Base-by-base conservation (phyloP, 2,329 filamentous ascomycete genomes). In the Apiospora malaysiana region DNA sequence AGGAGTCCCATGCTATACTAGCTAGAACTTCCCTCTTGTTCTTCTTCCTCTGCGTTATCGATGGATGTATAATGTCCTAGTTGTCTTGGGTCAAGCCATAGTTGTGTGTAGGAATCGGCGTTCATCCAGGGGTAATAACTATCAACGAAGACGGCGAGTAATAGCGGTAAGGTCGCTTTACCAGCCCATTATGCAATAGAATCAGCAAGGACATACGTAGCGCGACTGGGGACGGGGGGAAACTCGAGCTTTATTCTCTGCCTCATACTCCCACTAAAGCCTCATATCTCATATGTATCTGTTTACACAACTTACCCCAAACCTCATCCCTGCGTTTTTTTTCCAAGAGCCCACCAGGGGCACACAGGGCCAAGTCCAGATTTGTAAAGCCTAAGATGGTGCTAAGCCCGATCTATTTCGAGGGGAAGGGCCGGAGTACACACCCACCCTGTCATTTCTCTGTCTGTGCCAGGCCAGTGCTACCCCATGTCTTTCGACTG, bases 371-470 rank as follows among this genome's bases (percentile, higher is more conserved):
- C 32, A 32, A 40, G 18, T 63, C 56, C 27, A 63, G 27, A 63
- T 63, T 40, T n/a, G 56, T 27, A 63, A 5, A 23, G 8, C 18
- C 23, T 4, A 18, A 40, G n/a, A 12, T 40, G 27, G 32, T 40
- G 56, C 56, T 40, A 63, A 63, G 56, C 56, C 56, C 56, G 21
- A 63, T 40, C 56, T 63, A 63, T 63, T 63, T 40, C 32, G 27
- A 63, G 56, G 56, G 32, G 32, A 40, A 40, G 56, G 56, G 21
- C 56, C 27, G 51, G 51, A 37, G 51, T 59, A 37, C n/a, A 59
- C 51, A 59, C 27, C 27, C 51, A 37, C 18, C 27, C 25, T 32
- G 27, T 37, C 51, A 32, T 8, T 4, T 21, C 16, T 10, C 51
- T 21, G 27, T 37, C 7, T 59, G 51, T 59, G 51, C 16, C 16